These are phyloP conservation scores for Amphicarpaea edgeworthii DNA, from an alignment of 306 rosid genomes.

Conservation along the genomic window DNA sequence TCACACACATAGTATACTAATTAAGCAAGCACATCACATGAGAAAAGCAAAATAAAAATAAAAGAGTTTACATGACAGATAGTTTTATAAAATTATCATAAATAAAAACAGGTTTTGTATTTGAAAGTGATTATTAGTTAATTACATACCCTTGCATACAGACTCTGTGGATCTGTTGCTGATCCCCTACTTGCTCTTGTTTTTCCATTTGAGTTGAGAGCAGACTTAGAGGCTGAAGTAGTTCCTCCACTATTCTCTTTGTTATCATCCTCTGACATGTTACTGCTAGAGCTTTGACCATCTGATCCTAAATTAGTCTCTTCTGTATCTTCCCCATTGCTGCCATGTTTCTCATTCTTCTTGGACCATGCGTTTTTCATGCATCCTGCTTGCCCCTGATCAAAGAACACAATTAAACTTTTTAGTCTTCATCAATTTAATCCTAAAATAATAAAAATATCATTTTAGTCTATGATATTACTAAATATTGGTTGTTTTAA, in stretches of 20 bases:
- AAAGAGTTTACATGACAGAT: no score
- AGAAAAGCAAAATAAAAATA: background rate
- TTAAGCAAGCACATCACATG: conserved; percentile 10
- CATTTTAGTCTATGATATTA: background rate
- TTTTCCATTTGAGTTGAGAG: conserved; percentile 65
- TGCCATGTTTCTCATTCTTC: conserved; percentile 52
- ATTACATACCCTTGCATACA: conserved; percentile 85
- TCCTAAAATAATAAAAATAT: background rate
- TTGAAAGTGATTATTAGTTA: background rate
- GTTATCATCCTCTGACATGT: conserved; percentile 79
- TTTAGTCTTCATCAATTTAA: background rate
- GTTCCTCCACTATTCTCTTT: conserved; percentile 61
- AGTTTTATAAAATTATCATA: no score
- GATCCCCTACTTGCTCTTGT: conserved; percentile 85
- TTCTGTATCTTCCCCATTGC: conserved; percentile 55
- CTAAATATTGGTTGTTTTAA: background rate
- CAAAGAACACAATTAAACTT: conserved; percentile 24
- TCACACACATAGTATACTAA: background rate
- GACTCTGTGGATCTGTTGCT: conserved; percentile 96
- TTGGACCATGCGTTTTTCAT: conserved; percentile 56
- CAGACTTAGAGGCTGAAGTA: conserved; percentile 54
- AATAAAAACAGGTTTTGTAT: background rate
- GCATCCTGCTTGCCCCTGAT: conserved; percentile 61
- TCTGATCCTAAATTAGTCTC: conserved; percentile 53
- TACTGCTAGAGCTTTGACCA: conserved; percentile 64